Conservation (phyloP, 257 asterid genomes). For the Solanum sejunctum region DNA sequence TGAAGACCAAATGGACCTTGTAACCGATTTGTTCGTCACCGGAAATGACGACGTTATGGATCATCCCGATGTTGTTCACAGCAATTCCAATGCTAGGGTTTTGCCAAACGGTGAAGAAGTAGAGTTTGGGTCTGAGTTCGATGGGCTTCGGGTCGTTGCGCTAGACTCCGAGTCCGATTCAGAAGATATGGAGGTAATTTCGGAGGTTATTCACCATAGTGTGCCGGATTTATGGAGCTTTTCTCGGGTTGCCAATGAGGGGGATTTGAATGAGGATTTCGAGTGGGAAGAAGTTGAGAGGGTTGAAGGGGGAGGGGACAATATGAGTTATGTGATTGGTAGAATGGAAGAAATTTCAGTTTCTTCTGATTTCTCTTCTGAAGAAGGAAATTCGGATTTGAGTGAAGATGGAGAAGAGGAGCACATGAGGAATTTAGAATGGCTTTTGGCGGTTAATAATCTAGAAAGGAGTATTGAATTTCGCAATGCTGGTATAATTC, state of each 20-base stretch:
- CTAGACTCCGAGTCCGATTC: background rate
- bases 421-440: constrained; percentile 35
- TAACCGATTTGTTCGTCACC: background rate
- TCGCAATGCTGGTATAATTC: constrained; percentile 17
- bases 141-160: background rate
- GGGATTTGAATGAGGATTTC: background rate
- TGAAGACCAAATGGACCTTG: background rate
- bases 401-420: constrained; percentile 21
- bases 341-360: background rate
- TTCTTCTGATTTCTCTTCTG: background rate
- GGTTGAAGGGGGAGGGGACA: background rate
- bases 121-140: background rate
- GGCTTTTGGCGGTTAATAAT: constrained; percentile 63
- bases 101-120: background rate
- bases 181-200: background rate
- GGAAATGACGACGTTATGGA: background rate
- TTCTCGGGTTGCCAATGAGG: background rate
- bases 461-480: constrained; percentile 37
- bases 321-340: background rate
- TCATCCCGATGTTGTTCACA: background rate
- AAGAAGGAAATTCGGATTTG: background rate
- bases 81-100: background rate
- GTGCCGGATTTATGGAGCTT: background rate
- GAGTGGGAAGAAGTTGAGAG: background rate
- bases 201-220: background rate